Evolutionary conservation across 495 filamentous ascomycete species (phyloP).

Genomic region (Astrothelium macrocarpum): DNA sequence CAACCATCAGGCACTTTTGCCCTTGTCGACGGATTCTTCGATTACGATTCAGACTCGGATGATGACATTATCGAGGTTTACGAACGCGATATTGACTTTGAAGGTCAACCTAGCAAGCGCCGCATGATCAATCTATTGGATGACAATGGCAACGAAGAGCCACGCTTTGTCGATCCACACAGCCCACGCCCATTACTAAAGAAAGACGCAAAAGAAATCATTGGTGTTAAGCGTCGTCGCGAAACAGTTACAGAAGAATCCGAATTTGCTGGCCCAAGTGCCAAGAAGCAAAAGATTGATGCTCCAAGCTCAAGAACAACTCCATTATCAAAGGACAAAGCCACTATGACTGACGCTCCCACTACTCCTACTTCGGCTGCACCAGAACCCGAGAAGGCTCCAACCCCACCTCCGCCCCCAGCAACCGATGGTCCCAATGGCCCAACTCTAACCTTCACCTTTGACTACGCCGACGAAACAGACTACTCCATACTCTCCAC

Average conservation of each 20-base stretch:
- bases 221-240: background rate
- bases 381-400: background rate
- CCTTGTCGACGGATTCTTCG: background rate
- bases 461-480: background rate
- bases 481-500: background rate
- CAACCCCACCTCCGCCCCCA: background rate
- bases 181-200: constrained; percentile 2
- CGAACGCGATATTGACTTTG: background rate
- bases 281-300: background rate
- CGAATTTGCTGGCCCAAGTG: background rate
- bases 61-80: background rate
- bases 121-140: background rate
- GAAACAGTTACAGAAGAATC: background rate
- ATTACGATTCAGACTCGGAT: background rate
- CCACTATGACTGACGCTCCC: no score
- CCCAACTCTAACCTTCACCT: background rate
- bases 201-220: background rate
- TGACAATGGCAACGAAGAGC: background rate
- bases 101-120: constrained; percentile 1
- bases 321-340: background rate
- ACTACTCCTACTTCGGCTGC: no score
- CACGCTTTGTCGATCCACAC: background rate
- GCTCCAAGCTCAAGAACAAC: background rate
- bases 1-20: constrained; percentile 1
- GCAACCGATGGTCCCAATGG: background rate